A percentile compares a stretch with the other conserved stretches of the same genome.
Evolutionary conservation across 768 basidiomycete species (phyloP).

Genomic region (Lentinula lateritia): DNA sequence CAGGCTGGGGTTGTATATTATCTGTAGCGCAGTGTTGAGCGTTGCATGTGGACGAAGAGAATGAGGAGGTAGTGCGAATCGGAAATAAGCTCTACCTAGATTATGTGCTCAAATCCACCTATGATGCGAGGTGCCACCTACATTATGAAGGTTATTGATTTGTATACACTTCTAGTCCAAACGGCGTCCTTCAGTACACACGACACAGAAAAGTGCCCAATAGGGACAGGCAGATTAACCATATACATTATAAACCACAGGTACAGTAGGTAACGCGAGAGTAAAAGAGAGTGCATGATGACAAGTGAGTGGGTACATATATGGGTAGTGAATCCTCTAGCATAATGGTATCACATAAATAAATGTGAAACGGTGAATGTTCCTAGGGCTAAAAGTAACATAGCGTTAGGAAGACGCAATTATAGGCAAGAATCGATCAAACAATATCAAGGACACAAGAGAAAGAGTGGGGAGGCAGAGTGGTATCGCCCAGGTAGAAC

Average conservation of each 20-base stretch:
- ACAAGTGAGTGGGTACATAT: slow-evolving; percentile 4
- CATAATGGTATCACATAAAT: slow-evolving; percentile 7
- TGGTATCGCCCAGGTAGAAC: background rate
- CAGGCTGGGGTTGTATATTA: no score
- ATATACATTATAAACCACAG: background rate
- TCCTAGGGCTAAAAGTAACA: background rate
- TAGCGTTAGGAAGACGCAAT: background rate
- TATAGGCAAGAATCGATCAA: background rate
- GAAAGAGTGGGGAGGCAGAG: slow-evolving; percentile 6
- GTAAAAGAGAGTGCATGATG: slow-evolving; percentile 3
- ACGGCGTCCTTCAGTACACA: background rate
- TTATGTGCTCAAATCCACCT: no score
- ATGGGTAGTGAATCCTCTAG: background rate
- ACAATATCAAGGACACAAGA: background rate
- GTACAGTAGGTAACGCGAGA: slow-evolving; percentile 5
- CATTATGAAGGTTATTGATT: background rate
- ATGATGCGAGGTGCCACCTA: no score
- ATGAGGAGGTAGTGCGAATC: no score
- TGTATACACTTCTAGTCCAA: background rate
- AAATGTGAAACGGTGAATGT: background rate
- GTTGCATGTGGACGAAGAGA: no score
- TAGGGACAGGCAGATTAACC: background rate
- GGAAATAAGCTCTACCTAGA: no score
- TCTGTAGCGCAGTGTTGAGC: no score
- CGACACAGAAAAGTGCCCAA: background rate